Evolutionary conservation across 108 stramenopile genomes (phyloP).

Genomic region (Seminavis robusta): DNA sequence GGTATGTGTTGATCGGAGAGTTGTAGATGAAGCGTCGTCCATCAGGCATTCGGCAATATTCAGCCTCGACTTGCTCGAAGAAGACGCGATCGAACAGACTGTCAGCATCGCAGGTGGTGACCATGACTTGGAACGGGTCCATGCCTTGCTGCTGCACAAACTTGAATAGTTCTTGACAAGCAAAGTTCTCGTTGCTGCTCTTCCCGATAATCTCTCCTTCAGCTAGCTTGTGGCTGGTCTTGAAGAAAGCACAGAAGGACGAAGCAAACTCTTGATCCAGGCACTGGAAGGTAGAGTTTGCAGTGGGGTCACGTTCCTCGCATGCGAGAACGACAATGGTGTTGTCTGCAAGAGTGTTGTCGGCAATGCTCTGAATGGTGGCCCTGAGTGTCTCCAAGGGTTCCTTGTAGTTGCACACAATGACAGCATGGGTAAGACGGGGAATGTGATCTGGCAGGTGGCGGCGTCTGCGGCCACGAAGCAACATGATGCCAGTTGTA

Average conservation of each 20-base stretch:
- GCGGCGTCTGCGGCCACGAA: slow-evolving; percentile 7
- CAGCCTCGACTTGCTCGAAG: slow-evolving; percentile 16
- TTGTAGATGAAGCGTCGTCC: slow-evolving; percentile 13
- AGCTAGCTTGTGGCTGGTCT: slow-evolving; percentile 5
- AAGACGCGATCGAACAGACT: slow-evolving; percentile 14
- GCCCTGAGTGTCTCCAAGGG: slow-evolving; percentile 12
- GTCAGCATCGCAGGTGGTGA: slow-evolving; percentile 12
- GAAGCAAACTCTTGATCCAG: slow-evolving; percentile 2
- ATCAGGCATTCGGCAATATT: slow-evolving; percentile 12
- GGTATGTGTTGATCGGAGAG: slow-evolving; percentile 19
- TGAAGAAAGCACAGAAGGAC: slow-evolving; percentile 10
- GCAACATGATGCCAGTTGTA: slow-evolving; percentile 3
- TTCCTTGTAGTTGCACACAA: slow-evolving; percentile 14
- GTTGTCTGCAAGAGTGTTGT: slow-evolving; percentile 5
- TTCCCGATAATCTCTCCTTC: slow-evolving; percentile 9
- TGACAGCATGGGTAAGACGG: slow-evolving; percentile 11
- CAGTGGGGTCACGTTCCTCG: slow-evolving; percentile 8
- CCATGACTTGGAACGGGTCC: slow-evolving; percentile 17
- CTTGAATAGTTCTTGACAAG: slow-evolving; percentile 4
- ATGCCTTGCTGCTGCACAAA: slow-evolving; percentile 1
- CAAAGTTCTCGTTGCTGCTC: slow-evolving; percentile 20
- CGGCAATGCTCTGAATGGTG: slow-evolving; percentile 4
- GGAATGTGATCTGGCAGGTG: slow-evolving; percentile 2
- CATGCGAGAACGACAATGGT: slow-evolving; percentile 15
- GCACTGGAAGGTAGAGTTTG: neutral